These are phyloP conservation scores for Baorangia bicolor DNA, from an alignment of 768 basidiomycete species.

Conservation along the genomic window DNA sequence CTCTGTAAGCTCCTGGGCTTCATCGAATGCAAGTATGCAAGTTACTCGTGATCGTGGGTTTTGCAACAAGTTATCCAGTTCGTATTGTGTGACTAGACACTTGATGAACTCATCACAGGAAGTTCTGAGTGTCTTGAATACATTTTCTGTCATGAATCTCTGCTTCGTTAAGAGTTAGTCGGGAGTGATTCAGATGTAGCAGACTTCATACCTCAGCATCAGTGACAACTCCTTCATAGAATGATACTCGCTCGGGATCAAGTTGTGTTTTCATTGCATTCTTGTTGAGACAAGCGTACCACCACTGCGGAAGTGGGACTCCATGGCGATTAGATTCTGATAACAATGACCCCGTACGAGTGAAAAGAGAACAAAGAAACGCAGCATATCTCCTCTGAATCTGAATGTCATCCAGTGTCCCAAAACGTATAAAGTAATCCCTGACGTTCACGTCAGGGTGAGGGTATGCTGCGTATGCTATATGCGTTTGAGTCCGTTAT, in stretches of 20 bases:
- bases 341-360: not conserved
- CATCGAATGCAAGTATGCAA: not conserved
- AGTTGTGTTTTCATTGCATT: not conserved
- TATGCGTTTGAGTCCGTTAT: too few relatives aligned
- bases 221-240: not conserved
- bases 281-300: not conserved
- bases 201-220: not conserved
- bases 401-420: not conserved
- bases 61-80: too few relatives aligned
- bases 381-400: not conserved
- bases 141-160: too few relatives aligned
- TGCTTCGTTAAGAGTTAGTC: too few relatives aligned
- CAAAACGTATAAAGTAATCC: not conserved
- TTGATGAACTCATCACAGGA: not conserved
- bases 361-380: not conserved
- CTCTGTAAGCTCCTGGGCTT: not conserved
- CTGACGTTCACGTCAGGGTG: not conserved
- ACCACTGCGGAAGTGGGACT: not conserved
- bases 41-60: not conserved
- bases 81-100: not conserved
- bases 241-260: not conserved
- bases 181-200: not conserved
- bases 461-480: too few relatives aligned
- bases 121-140: too few relatives aligned
- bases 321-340: not conserved